Base-by-base conservation (phyloP, 2,329 filamentous ascomycete species). In the Botryosphaeria agaves region DNA sequence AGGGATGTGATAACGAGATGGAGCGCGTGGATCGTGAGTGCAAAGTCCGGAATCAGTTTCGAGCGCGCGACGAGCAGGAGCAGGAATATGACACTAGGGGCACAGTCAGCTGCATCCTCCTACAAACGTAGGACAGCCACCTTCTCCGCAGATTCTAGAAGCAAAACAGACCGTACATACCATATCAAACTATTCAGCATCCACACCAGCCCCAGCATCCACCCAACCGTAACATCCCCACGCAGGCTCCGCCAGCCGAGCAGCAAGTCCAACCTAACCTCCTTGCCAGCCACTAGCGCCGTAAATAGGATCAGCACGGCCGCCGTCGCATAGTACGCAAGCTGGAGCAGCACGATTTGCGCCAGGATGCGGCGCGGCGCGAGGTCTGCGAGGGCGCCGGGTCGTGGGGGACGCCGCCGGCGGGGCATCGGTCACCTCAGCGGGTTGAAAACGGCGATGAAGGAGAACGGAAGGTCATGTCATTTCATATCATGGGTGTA, bases 1-100 rank as follows among this genome's bases (percentile, higher is more conserved):
- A 93, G 51, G 14, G 74, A 76, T 17, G 81, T 80, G 44, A 82
- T 54, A 44, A 89, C 39, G 31, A 93, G 68, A 51, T 93, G 81
- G 25, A 93, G 61, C 50, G 80, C 69, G 57, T 92, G 83, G 12
- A 94, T 69, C 2, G 87, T 93, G 15, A 94, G 61, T 18, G 83
- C 81, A 52, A 95, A 98, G 56, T 98, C 89, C 41, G 83, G 83
- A 30, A 95, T 80, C 36, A 95, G 77, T 53, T 95, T 95, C 28
- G 79, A 89, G 37, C 89, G 82, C 14, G 77, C 75, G 41, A 98
- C 72, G 34, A 95, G 62, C 32, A 87, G 57, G 30, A 93, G 72
- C 34, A 94, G 76, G 25, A 83, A 79, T 34, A 91, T 72, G 25
- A 82, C 72, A 49, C 87, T 95, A 46, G 35, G 1, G 19, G 3